These are phyloP conservation scores for Lentinula sp. DNA, from an alignment of 768 basidiomycete species.

Conservation along the genomic window DNA sequence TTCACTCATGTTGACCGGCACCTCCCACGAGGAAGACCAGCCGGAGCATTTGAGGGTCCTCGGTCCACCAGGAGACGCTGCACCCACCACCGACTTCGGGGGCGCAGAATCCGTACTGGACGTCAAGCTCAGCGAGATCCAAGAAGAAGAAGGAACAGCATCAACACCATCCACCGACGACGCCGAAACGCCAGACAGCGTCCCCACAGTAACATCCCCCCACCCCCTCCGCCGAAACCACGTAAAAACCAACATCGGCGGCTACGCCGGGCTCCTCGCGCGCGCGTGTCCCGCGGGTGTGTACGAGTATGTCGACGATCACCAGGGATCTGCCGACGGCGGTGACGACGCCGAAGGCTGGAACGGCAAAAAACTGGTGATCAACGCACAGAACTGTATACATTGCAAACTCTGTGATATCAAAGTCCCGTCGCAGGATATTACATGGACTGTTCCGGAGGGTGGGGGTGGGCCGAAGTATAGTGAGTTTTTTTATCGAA, in stretches of 20 bases:
- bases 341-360: conserved; percentile 55
- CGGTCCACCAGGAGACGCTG: conserved; percentile 6
- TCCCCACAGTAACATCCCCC: conserved; percentile 1
- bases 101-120: conserved; percentile 11
- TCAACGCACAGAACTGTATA: conserved; percentile 95
- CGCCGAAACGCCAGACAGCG: too few species aligned
- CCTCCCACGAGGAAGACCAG: conserved; percentile 97
- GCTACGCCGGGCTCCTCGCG: conserved; percentile 86
- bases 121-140: conserved; percentile 17
- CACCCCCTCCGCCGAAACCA: conserved; percentile 47
- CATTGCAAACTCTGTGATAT: conserved; percentile 96
- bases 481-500: conserved; percentile 41
- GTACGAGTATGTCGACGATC: conserved; percentile 95
- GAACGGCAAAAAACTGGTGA: conserved; percentile 84
- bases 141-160: conserved; percentile 11
- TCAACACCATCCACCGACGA: too few species aligned
- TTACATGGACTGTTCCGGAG: conserved; percentile 95
- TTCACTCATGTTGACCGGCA: conserved; percentile 83
- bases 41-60: conserved; percentile 77
- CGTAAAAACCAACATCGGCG: conserved; percentile 65
- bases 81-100: neutral
- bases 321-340: too few species aligned
- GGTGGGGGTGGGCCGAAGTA: conserved; percentile 97
- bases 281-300: conserved; percentile 92
- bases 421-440: conserved; percentile 95